Conservation (phyloP, 257 asterid genomes). For the Solanum piurae region DNA sequence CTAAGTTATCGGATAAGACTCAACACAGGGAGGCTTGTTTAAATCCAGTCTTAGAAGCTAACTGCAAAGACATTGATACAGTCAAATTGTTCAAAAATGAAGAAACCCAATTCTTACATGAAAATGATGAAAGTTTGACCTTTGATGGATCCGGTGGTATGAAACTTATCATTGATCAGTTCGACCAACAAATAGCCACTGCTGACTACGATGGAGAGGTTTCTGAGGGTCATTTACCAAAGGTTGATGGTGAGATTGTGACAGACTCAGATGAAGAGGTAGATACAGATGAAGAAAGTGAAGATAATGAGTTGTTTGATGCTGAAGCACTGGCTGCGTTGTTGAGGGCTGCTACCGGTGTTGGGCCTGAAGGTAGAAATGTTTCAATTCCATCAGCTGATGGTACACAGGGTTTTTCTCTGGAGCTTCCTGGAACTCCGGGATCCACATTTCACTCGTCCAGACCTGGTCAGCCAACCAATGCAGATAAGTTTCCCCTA, state of each 20-base stretch:
- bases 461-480: slow-evolving; percentile 12
- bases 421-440: slow-evolving; percentile 3
- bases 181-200: background rate
- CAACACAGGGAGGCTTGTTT: slow-evolving; percentile 7
- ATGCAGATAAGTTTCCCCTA: background rate
- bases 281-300: slow-evolving; percentile 13
- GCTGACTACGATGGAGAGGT: slow-evolving; percentile 11
- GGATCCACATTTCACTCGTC: slow-evolving; percentile 13
- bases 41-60: slow-evolving; percentile 3
- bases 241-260: slow-evolving; percentile 16
- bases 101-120: background rate
- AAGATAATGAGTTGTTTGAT: slow-evolving; percentile 10
- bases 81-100: slow-evolving; percentile 7
- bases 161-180: background rate
- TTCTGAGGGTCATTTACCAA: slow-evolving; percentile 14
- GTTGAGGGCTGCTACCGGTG: slow-evolving; percentile 11
- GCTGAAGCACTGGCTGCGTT: slow-evolving; percentile 11
- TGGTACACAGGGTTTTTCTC: slow-evolving; percentile 1
- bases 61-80: slow-evolving; percentile 13
- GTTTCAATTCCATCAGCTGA: slow-evolving; percentile 14
- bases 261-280: slow-evolving; percentile 14
- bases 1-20: background rate
- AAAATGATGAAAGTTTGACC: slow-evolving; percentile 1
- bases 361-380: slow-evolving; percentile 9
- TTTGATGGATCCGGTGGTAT: background rate